Evolutionary conservation across 2,329 filamentous ascomycete species (phyloP).

Genomic region (Paracoccidioides brasiliensis): DNA sequence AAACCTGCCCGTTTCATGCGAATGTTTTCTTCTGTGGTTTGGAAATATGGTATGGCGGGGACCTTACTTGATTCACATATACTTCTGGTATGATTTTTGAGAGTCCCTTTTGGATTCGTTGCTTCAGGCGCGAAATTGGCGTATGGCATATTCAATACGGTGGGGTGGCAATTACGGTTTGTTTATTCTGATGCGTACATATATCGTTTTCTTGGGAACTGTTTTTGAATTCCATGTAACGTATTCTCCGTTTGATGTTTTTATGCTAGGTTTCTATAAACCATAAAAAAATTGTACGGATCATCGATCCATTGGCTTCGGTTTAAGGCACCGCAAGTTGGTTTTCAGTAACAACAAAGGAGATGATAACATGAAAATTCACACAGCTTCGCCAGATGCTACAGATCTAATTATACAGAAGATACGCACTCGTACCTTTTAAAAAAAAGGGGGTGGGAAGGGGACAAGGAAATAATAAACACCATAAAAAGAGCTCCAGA

Average conservation of each 20-base stretch:
- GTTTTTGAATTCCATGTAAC: not conserved
- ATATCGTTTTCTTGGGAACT: not conserved
- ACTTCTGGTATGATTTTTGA: not conserved
- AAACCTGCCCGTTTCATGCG: not conserved
- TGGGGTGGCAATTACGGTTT: not conserved
- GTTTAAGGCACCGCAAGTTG: not conserved
- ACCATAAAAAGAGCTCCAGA: not conserved
- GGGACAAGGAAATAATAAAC: not conserved
- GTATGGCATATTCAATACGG: not conserved
- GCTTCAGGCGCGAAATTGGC: not conserved
- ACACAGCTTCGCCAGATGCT: not conserved
- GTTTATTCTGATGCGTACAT: too few relatives aligned
- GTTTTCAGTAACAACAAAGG: not conserved
- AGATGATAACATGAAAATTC: not conserved
- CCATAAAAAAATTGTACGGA: not conserved
- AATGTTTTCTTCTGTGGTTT: not conserved
- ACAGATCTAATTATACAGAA: slow-evolving; percentile 1
- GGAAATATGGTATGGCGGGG: not conserved
- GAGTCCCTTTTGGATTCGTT: too few relatives aligned
- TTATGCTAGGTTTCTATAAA: not conserved
- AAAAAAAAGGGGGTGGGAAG: not conserved
- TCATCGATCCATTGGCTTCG: too few relatives aligned
- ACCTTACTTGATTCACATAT: not conserved
- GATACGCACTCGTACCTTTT: not conserved
- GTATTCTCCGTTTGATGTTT: not conserved